phyloP scores from a whole-genome alignment of 306 rosid genomes.

The Spatholobus suberectus region DNA sequence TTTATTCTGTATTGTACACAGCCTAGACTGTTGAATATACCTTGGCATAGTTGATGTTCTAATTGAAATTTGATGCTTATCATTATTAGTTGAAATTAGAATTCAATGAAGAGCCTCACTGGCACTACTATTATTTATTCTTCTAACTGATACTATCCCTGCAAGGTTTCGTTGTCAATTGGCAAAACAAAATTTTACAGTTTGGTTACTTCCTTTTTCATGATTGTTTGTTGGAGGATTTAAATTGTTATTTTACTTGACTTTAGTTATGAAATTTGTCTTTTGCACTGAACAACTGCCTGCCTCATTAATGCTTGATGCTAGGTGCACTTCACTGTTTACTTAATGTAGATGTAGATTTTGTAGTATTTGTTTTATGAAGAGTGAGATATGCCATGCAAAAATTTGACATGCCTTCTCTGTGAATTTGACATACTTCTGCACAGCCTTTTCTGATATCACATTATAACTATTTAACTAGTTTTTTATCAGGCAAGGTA shows the following conservation, averaged over 20 bases:
- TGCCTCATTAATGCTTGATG: conserved; percentile 5
- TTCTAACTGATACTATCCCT: neutral
- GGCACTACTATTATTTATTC: neutral
- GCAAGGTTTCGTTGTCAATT: conserved; percentile 4
- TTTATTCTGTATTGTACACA: neutral
- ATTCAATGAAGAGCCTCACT: neutral
- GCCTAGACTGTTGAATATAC: neutral
- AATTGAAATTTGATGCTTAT: conserved; percentile 7
- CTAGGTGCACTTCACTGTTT: neutral
- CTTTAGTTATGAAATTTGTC: neutral
- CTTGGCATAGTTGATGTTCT: neutral
- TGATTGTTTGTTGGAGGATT: conserved; percentile 16
- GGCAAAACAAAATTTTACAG: neutral
- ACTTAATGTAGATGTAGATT: neutral
- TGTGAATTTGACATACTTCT: too few relatives aligned
- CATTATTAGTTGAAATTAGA: neutral
- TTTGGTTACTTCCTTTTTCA: conserved; percentile 8
- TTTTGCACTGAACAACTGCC: neutral
- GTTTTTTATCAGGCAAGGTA: neutral
- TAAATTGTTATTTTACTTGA: conserved; percentile 7
- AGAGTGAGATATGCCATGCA: neutral
- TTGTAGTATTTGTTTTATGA: conserved; percentile 3
- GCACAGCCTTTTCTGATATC: neutral
- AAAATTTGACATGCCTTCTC: neutral
- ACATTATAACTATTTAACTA: neutral